Conservation (phyloP, 2,329 filamentous ascomycete genomes). For the Pyricularia pennisetigena region DNA sequence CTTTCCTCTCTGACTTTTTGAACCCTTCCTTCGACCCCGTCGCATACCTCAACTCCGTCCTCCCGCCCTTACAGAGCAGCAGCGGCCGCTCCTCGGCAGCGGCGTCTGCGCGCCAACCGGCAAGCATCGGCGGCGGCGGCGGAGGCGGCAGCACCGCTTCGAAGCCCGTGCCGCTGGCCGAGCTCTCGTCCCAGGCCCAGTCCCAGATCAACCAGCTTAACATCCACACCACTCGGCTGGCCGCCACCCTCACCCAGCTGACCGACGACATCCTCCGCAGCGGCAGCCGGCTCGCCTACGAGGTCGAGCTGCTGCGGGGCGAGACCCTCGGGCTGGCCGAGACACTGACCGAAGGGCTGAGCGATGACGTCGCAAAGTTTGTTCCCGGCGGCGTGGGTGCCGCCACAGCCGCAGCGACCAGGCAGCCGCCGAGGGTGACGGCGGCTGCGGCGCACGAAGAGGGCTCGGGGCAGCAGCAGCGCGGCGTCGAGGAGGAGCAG, state of each 20-base stretch:
- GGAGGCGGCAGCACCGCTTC: constrained; percentile 18
- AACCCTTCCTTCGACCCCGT: constrained; percentile 75
- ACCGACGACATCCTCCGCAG: constrained; percentile 93
- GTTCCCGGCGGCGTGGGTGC: constrained; percentile 40
- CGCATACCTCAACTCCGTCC: constrained; percentile 70
- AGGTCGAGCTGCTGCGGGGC: constrained; percentile 87
- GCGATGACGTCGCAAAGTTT: constrained; percentile 64
- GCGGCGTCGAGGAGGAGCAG: neutral
- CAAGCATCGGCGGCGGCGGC: constrained; percentile 13
- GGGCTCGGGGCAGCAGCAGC: neutral
- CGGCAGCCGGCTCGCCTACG: constrained; percentile 80
- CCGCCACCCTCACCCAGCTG: constrained; percentile 72
- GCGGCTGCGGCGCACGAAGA: neutral
- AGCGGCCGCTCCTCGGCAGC: constrained; percentile 3
- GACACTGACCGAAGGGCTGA: constrained; percentile 61
- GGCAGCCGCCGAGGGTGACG: neutral
- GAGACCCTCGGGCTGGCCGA: constrained; percentile 77
- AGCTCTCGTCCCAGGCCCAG: constrained; percentile 74
- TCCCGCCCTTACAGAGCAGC: constrained; percentile 56
- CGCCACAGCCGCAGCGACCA: constrained; percentile 11
- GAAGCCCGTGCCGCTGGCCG: constrained; percentile 52
- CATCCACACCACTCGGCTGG: constrained; percentile 76
- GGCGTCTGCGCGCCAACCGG: constrained; percentile 10
- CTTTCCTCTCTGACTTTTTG: constrained; percentile 66
- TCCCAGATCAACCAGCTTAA: constrained; percentile 79